A percentile compares a stretch with the other conserved stretches of the same genome.
These are phyloP conservation scores for Micractinium sp. DNA, from an alignment of 139 green algal genomes.

Conservation along the genomic window DNA sequence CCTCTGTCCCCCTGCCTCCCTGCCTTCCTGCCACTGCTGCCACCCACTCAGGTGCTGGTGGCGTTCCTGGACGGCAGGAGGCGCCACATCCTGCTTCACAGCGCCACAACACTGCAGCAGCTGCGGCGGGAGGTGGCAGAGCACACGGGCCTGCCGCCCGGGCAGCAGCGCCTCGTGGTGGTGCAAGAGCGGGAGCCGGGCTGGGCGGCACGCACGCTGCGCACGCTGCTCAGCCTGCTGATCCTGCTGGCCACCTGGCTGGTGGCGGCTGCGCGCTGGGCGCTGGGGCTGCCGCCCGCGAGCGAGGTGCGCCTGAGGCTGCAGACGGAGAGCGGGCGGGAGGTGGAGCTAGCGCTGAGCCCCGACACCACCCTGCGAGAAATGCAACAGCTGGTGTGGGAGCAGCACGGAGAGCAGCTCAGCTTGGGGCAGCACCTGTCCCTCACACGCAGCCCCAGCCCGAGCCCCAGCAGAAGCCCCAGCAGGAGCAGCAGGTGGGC, in stretches of 20 bases:
- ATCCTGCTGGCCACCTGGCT: neutral
- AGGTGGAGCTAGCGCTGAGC: neutral
- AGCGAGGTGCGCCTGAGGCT: neutral
- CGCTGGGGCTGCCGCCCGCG: neutral
- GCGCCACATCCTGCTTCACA: neutral
- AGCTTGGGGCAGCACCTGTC: constrained; percentile 24
- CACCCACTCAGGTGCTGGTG: neutral
- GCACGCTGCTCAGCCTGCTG: constrained; percentile 1
- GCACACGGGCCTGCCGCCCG: neutral
- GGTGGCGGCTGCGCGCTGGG: neutral
- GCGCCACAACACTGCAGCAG: neutral
- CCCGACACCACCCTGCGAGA: neutral
- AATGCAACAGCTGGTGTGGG: constrained; percentile 15
- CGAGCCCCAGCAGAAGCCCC: neutral
- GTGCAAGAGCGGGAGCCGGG: neutral
- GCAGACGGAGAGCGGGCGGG: neutral
- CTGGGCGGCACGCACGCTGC: neutral
- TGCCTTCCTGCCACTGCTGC: neutral
- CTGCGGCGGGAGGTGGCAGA: neutral
- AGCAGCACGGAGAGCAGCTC: constrained; percentile 21
- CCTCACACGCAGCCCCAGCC: neutral
- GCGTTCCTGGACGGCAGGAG: neutral
- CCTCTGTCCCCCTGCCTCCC: no score
- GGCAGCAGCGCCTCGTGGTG: neutral
- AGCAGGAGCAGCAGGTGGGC: neutral